Percentiles rank a stretch among this genome's conserved stretches.
phyloP scores from a whole-genome alignment of 257 asterid genomes.

The Euphrasia confusa region DNA sequence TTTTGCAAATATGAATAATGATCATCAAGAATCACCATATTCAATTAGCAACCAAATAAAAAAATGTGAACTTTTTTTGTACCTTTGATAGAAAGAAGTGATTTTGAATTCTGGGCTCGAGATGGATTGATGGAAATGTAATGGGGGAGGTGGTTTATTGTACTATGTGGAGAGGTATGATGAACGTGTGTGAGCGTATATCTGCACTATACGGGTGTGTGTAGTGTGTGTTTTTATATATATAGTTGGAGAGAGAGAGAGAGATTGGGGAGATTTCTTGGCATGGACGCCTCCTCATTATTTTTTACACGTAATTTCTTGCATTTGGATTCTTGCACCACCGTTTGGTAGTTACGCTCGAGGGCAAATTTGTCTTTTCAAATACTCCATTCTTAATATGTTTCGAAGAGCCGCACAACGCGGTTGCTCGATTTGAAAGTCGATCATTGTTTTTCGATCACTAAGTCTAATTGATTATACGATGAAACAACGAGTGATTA shows the following conservation, averaged over 20 bases:
- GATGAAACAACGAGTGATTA: too few species aligned
- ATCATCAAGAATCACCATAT: not conserved
- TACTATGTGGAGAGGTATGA: constrained; percentile 7
- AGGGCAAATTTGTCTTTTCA: not conserved
- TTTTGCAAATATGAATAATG: not conserved
- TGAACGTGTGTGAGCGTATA: constrained; percentile 28
- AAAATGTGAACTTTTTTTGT: not conserved
- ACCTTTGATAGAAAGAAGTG: constrained; percentile 20
- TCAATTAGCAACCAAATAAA: not conserved
- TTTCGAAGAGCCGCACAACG: too few species aligned
- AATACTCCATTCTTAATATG: too few species aligned
- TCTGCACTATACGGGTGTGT: not conserved
- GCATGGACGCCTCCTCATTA: constrained; percentile 9
- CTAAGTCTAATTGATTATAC: too few species aligned
- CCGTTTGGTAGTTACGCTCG: not conserved
- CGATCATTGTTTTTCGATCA: not conserved
- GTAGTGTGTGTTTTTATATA: constrained; percentile 8
- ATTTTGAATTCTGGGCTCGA: constrained; percentile 7
- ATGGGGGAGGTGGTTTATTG: constrained; percentile 24
- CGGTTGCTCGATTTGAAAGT: too few species aligned
- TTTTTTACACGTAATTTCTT: not conserved
- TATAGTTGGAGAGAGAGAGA: constrained; percentile 6
- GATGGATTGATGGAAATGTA: constrained; percentile 14
- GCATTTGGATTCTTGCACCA: not conserved
- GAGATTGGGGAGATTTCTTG: constrained; percentile 8